These are phyloP conservation scores for Paxillus rubicundulus DNA, from an alignment of 768 basidiomycete genomes.

Conservation along the genomic window DNA sequence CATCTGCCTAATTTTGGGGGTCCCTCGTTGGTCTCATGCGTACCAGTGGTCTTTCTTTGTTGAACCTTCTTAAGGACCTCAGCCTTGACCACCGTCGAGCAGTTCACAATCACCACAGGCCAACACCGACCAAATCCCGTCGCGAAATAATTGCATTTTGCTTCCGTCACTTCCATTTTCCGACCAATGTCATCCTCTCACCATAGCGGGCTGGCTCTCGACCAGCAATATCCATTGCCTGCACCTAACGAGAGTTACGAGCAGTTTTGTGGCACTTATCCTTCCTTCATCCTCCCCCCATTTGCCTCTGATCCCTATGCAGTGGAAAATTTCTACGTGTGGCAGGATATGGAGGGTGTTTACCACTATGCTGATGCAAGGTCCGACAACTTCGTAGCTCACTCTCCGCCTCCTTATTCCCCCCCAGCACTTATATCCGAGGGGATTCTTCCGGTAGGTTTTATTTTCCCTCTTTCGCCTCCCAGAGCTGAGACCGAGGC, in stretches of 20 bases:
- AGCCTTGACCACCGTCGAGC: conserved; percentile 15
- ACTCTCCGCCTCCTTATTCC: conserved; percentile 16
- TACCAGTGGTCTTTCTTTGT: conserved; percentile 11
- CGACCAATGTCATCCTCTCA: conserved; percentile 22
- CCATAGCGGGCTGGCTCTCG: conserved; percentile 17
- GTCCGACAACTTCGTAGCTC: conserved; percentile 23
- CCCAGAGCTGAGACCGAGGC: conserved; percentile 3
- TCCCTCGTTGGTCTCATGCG: conserved; percentile 21
- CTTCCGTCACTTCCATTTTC: conserved; percentile 18
- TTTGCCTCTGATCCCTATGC: conserved; percentile 23
- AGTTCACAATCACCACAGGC: conserved; percentile 6
- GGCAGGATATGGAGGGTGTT: conserved; percentile 25
- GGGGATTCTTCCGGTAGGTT: conserved; percentile 16
- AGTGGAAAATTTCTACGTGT: conserved; percentile 28
- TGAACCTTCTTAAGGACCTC: conserved; percentile 22
- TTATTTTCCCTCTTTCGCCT: not conserved
- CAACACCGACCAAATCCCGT: conserved; percentile 11
- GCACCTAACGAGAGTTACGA: conserved; percentile 15
- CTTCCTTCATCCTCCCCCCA: conserved; percentile 16
- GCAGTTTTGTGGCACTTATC: conserved; percentile 21
- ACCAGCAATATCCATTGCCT: conserved; percentile 15
- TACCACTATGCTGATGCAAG: conserved; percentile 30
- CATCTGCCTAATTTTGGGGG: conserved; percentile 21
- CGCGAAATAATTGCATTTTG: conserved; percentile 17
- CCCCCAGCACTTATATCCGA: conserved; percentile 16